These are phyloP conservation scores for Lactarius indigo DNA, from an alignment of 768 basidiomycete species.

Conservation along the genomic window DNA sequence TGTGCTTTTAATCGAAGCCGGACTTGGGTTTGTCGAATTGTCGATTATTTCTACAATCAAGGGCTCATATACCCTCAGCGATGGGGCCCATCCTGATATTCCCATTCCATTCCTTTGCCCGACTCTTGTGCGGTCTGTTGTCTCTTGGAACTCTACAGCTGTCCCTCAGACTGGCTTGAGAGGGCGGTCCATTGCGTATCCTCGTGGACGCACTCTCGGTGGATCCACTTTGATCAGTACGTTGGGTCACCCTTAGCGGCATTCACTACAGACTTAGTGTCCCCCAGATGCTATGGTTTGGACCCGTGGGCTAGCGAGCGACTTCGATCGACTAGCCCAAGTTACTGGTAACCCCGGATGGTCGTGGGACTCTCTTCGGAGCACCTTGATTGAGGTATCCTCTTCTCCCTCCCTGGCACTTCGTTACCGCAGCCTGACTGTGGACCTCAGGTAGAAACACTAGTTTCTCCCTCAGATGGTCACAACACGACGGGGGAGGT, in stretches of 20 bases:
- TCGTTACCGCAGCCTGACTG: not conserved
- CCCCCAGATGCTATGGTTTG: conserved; percentile 11
- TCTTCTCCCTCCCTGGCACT: not conserved
- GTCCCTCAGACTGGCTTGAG: conserved; percentile 17
- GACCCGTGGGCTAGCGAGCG: conserved; percentile 21
- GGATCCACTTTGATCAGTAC: conserved; percentile 25
- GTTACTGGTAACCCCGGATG: conserved; percentile 22
- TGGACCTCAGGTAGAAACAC: not conserved
- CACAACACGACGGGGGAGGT: conserved; percentile 27
- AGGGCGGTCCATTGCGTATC: conserved; percentile 19
- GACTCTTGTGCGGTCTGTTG: not conserved
- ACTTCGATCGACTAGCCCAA: conserved; percentile 25
- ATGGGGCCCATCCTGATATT: too few relatives aligned
- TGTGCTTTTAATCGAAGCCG: too few relatives aligned
- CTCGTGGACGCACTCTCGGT: conserved; percentile 23
- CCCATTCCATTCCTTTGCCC: too few relatives aligned
- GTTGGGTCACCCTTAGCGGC: not conserved
- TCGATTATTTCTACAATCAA: too few relatives aligned
- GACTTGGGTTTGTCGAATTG: too few relatives aligned
- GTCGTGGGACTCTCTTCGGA: conserved; percentile 24
- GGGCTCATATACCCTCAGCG: too few relatives aligned
- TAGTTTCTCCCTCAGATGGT: not conserved
- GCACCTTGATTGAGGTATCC: conserved; percentile 5
- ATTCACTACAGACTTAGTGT: not conserved
- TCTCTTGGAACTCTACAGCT: conserved; percentile 24